Evolutionary conservation across 1,284 basidiomycete species (phyloP).

Genomic region (Cryptococcus maquisensis): DNA sequence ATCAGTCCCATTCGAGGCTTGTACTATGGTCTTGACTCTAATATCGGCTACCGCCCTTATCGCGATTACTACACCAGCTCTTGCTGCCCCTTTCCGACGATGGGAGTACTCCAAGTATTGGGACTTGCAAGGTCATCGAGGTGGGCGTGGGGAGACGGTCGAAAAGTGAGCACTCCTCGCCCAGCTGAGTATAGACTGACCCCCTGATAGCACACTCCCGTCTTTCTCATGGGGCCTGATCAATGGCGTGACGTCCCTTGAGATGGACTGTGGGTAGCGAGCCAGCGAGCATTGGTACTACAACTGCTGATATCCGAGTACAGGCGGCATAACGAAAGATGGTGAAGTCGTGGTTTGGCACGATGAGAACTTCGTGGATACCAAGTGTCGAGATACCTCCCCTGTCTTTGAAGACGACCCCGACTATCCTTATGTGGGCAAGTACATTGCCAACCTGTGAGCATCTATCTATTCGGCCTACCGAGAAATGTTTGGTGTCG

Average conservation of each 20-base stretch:
- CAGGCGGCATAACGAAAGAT: constrained; percentile 53
- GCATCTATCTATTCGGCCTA: not conserved
- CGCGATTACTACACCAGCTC: no score
- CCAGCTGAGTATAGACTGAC: not conserved
- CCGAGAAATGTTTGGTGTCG: not conserved
- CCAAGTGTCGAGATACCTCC: constrained; percentile 64
- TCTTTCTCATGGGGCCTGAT: constrained; percentile 60
- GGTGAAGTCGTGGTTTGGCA: constrained; percentile 73
- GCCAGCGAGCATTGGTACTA: not conserved
- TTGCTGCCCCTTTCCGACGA: constrained; percentile 13
- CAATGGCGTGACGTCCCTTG: constrained; percentile 67
- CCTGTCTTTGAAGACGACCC: constrained; percentile 48
- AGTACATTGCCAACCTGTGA: constrained; percentile 64
- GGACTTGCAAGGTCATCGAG: constrained; percentile 64
- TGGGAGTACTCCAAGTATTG: constrained; percentile 34
- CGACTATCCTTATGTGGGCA: constrained; percentile 55
- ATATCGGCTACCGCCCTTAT: no score
- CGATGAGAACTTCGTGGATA: constrained; percentile 60
- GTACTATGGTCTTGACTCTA: no score
- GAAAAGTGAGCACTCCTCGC: constrained; percentile 14
- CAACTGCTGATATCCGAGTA: not conserved
- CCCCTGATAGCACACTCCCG: constrained; percentile 17
- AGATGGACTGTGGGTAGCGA: constrained; percentile 55
- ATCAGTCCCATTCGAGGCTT: no score
- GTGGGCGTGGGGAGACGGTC: constrained; percentile 60